phyloP scores from a whole-genome alignment of 129 eudicot genomes.

The Flaveria linearis region DNA sequence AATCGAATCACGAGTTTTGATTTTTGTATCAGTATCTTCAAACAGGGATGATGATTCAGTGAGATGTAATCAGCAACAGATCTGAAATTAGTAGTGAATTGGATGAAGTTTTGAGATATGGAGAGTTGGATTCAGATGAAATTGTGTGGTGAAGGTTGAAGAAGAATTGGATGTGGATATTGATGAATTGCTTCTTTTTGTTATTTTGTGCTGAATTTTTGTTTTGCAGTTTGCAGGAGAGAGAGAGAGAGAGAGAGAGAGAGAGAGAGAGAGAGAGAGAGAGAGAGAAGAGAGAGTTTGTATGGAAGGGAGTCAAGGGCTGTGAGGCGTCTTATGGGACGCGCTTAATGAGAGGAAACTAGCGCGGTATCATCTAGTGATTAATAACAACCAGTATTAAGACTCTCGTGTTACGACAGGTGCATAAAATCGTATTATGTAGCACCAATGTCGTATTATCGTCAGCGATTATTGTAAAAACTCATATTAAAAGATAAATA shows the following conservation, averaged over 20 bases:
- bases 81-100: constrained; percentile 9
- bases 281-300: too few relatives aligned
- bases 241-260: constrained; percentile 22
- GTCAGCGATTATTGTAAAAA: too few relatives aligned
- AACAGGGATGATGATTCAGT: neutral
- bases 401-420: accelerated
- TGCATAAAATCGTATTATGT: too few relatives aligned
- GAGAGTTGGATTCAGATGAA: constrained; percentile 25
- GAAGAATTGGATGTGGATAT: neutral
- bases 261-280: too few relatives aligned
- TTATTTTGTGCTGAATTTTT: constrained; percentile 23
- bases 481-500: too few relatives aligned
- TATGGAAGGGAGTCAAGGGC: neutral
- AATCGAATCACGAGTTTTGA: neutral
- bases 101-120: neutral
- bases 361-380: neutral
- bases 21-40: too few relatives aligned
- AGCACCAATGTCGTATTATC: too few relatives aligned
- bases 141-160: constrained; percentile 32
- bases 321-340: constrained; percentile 23
- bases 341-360: constrained; percentile 24
- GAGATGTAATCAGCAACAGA: neutral
- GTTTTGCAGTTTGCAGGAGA: neutral
- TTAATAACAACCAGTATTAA: too few relatives aligned
- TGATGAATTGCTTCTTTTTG: too few relatives aligned